Conservation (phyloP, 768 basidiomycete genomes). For the Phaeotremella fagi region DNA sequence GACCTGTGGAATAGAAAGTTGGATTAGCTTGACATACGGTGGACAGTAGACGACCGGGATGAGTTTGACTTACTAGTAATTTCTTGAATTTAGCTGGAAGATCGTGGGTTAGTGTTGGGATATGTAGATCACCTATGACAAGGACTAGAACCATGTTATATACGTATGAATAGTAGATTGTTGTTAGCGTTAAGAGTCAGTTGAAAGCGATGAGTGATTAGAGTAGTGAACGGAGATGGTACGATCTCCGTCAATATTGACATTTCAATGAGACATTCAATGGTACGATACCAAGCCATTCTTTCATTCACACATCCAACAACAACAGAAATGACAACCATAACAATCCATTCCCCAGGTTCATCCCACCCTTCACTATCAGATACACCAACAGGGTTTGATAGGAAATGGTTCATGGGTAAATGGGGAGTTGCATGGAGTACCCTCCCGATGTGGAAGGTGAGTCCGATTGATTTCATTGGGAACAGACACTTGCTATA, state of each 20-base stretch:
- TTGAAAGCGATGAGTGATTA: background rate
- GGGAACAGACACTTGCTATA: background rate
- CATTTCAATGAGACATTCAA: no score
- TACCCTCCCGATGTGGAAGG: slow-evolving; percentile 53
- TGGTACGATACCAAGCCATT: no score
- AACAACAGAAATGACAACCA: background rate
- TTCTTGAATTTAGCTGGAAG: slow-evolving; percentile 96
- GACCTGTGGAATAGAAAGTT: slow-evolving; percentile 49
- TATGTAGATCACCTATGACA: slow-evolving; percentile 94
- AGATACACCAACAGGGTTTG: slow-evolving; percentile 22
- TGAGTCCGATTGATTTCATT: slow-evolving; percentile 17
- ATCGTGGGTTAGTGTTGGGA: slow-evolving; percentile 79
- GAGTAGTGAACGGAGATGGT: background rate
- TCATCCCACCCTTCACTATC: slow-evolving; percentile 33
- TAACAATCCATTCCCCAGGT: slow-evolving; percentile 21
- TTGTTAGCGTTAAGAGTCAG: background rate
- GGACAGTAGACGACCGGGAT: no score
- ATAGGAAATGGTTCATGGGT: slow-evolving; percentile 42
- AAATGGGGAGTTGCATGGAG: slow-evolving; percentile 50
- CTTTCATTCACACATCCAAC: no score
- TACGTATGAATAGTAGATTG: background rate
- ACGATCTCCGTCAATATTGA: background rate
- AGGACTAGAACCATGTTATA: slow-evolving; percentile 80
- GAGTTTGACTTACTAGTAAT: slow-evolving; percentile 63
- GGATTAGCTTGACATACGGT: no score